Evolutionary conservation across 129 eudicot species (phyloP), one percentile per base, ranked within the genome.

Genomic region (Gnaphalium uliginosum): DNA sequence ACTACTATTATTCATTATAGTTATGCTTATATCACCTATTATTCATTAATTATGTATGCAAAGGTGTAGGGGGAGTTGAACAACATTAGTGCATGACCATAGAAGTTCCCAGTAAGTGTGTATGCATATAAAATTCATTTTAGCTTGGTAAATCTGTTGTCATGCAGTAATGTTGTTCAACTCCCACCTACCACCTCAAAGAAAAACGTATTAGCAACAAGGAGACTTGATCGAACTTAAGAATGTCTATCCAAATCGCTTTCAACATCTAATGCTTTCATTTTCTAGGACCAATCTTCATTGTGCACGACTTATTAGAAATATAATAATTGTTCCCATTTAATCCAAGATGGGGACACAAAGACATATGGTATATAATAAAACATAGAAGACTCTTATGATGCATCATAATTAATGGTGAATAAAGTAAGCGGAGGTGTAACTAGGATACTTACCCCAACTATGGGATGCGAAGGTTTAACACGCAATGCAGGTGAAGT

Each of bases 401-500:
- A 46, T 14, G n/a, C 53, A 11, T 17, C 30, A 15, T 64, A 22
- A 30, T 29, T n/a, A 30, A 69, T 17, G 59, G 46, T 33, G 60
- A 61, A 43, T n/a, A 64, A 21, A 17, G 19, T 26, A 70, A 51
- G 5, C 19, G 4, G 32, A 50, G 61, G 25, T 62, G 14, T 23
- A 63, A 35, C 21, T 39, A 79, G 60, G 50, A 37, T 35, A 83
- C 96, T 84, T 85, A 94, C 98, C 74, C 93, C 93, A 22, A 94
- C 98, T 23, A 94, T 92, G 4, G 98, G 98, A 86, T 94, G 97
- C 3, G 98, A 89, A n/a, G 98, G 98, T 80, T 84, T 94, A 78
- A 94, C 98, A 69, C 98, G 98, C 82, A 94, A 76, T 56, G 98
- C 98, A 30, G 98, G 98, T 39, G 98, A 94, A 79, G 98, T 94